Evolutionary conservation across 2,329 filamentous ascomycete genomes (phyloP), one percentile per base, ranked within the genome.

Genomic region (Diaporthe citrichinensis): DNA sequence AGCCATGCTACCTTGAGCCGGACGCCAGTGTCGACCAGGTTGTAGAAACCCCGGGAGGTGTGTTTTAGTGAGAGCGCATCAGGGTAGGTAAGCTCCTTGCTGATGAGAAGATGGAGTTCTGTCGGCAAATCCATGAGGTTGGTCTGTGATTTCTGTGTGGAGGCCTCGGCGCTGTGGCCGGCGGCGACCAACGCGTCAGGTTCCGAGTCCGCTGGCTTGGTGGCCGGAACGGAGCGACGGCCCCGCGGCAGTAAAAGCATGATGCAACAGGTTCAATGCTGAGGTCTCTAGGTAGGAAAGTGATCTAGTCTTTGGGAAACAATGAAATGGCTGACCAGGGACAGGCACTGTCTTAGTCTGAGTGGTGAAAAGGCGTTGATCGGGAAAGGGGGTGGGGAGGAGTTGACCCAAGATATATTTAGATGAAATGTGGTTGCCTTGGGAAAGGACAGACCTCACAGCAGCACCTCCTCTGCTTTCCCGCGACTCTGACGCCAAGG

Each of bases 21-120:
- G 41, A 94, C 85, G 49, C 91, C 92, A 0, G 93, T 94, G 81
- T 92, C 88, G 76, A 94, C 91, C 2, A 94, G 83, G 65, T 82
- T 79, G 84, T 92, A 92, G 81, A 94, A 92, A 80, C 93, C 87
- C 75, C 88, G 87, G 80, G 85, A 91, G 28, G 90, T 90, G 81
- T 94, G 92, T 80, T 94, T 94, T 23, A 94, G 84, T 0, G 92
- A 92, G 1, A 94, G 87, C 0, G 93, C 93, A 77, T 95, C 93
- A 0, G 93, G 93, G 77, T 94, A 94, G 44, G 88, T 88, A 75
- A 94, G 90, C 72, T 90, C 85, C 15, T 86, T 81, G 44, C 90
- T 85, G 73, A 94, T 92, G 68, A 90, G 86, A 1, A 93, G 81
- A 78, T 94, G 93, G n/a, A 94, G 86, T 79, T 95, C 93, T 0